A percentile compares a stretch with the other conserved stretches of the same genome.
These are phyloP conservation scores for Irpex sp. DNA, from an alignment of 1,284 basidiomycete species.

Conservation along the genomic window DNA sequence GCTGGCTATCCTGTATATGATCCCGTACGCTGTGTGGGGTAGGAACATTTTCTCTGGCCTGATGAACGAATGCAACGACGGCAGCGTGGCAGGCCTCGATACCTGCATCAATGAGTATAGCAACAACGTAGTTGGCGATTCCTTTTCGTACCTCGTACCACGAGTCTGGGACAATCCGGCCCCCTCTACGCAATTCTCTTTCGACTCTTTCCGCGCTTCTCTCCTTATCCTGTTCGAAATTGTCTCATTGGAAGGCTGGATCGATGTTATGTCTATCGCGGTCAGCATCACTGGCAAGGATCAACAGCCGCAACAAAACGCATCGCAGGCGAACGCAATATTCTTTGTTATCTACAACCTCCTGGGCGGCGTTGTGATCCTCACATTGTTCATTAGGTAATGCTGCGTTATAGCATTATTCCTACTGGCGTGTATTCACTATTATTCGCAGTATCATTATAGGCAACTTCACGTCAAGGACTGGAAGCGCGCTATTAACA, in stretches of 20 bases:
- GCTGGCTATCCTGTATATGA: conserved; percentile 93
- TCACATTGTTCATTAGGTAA: conserved; percentile 86
- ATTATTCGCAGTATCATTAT: conserved; percentile 79
- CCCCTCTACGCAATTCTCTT: conserved; percentile 84
- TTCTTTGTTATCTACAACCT: conserved; percentile 96
- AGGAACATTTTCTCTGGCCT: conserved; percentile 90
- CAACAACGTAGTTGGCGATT: conserved; percentile 49
- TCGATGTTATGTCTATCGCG: conserved; percentile 84
- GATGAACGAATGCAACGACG: conserved; percentile 87
- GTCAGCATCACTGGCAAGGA: conserved; percentile 76
- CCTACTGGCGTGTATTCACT: background rate
- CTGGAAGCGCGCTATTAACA: conserved; percentile 82
- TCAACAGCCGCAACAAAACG: conserved; percentile 70
- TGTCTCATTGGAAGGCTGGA: conserved; percentile 95
- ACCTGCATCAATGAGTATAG: conserved; percentile 80
- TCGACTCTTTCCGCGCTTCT: conserved; percentile 85
- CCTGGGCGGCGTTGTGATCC: conserved; percentile 86
- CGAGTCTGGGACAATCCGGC: conserved; percentile 88
- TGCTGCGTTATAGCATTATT: background rate
- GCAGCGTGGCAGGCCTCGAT: conserved; percentile 45
- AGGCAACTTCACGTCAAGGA: conserved; percentile 86
- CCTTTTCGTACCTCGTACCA: conserved; percentile 74
- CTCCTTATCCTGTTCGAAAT: conserved; percentile 96
- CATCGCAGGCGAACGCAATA: conserved; percentile 79
- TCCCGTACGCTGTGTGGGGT: conserved; percentile 97